Evolutionary conservation across 345 rosid genomes (phyloP).

Genomic region (Eutrema heterophyllum): DNA sequence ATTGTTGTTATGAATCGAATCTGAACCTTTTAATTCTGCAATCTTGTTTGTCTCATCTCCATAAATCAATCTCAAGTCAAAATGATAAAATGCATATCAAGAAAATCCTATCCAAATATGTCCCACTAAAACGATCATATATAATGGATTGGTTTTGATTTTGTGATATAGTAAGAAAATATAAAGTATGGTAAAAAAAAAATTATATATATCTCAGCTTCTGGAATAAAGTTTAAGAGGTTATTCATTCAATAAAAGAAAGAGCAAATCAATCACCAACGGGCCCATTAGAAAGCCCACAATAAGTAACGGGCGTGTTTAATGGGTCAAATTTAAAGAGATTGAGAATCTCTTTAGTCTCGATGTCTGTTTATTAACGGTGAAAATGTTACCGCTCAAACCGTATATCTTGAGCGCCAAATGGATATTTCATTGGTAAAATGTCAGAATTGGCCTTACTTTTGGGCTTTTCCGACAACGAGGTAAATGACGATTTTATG

Average conservation of each 20-base stretch:
- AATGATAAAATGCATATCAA: not conserved
- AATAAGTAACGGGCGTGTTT: not conserved
- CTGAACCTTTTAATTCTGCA: not conserved
- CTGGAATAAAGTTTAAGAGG: not conserved
- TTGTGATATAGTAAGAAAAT: not conserved
- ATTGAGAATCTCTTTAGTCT: not conserved
- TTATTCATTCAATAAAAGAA: not conserved
- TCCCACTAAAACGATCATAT: not conserved
- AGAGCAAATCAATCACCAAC: not conserved
- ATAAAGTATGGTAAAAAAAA: too few relatives aligned
- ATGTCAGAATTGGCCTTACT: not conserved
- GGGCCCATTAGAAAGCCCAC: conserved; percentile 2
- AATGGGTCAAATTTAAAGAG: not conserved
- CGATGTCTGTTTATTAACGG: not conserved
- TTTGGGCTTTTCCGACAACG: not conserved
- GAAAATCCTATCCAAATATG: not conserved
- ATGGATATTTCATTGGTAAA: not conserved
- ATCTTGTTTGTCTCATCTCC: not conserved
- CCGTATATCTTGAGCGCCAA: conserved; percentile 2
- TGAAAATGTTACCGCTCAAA: not conserved
- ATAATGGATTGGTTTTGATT: too few relatives aligned
- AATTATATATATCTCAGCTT: too few relatives aligned
- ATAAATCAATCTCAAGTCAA: not conserved
- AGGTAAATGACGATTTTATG: not conserved
- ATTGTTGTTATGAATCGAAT: not conserved